These are phyloP conservation scores for Pachyrhizus erosus DNA, from an alignment of 306 rosid species.

Conservation along the genomic window DNA sequence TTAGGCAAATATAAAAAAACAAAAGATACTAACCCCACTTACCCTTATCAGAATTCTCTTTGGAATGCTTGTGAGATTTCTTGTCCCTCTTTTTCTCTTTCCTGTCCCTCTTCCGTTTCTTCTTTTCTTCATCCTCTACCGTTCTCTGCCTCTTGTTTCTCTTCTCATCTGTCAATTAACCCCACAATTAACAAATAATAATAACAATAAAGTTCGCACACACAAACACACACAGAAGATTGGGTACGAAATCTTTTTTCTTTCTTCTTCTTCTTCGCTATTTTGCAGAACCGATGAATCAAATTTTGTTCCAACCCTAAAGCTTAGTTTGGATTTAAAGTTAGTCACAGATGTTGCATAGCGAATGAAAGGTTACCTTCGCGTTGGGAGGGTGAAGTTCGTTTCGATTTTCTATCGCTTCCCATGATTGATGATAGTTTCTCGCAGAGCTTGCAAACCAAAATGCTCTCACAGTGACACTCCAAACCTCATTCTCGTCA, in stretches of 20 bases:
- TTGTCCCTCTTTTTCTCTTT: slow-evolving; percentile 69
- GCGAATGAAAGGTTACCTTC: slow-evolving; percentile 51
- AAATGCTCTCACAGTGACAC: not conserved
- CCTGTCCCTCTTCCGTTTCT: slow-evolving; percentile 64
- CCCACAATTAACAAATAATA: slow-evolving; percentile 15
- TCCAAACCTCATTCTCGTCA: not conserved
- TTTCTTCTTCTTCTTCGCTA: not conserved
- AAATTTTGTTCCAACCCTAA: not conserved
- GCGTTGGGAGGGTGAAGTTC: slow-evolving; percentile 65
- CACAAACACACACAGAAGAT: not conserved
- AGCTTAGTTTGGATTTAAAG: not conserved
- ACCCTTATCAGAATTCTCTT: slow-evolving; percentile 55
- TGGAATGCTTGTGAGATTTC: slow-evolving; percentile 69
- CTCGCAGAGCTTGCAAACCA: not conserved
- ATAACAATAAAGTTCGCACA: not conserved
- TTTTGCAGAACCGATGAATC: slow-evolving; percentile 6
- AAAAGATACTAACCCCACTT: not conserved
- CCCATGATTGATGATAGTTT: slow-evolving; percentile 62
- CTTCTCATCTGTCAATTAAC: slow-evolving; percentile 63
- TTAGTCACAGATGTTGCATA: not conserved
- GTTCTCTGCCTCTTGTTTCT: slow-evolving; percentile 71
- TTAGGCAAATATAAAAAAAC: not conserved
- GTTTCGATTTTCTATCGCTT: slow-evolving; percentile 77
- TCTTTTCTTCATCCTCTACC: slow-evolving; percentile 66
- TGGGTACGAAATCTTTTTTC: not conserved